These are phyloP conservation scores for Amanita molliuscula DNA, from an alignment of 768 basidiomycete species.

Conservation along the genomic window DNA sequence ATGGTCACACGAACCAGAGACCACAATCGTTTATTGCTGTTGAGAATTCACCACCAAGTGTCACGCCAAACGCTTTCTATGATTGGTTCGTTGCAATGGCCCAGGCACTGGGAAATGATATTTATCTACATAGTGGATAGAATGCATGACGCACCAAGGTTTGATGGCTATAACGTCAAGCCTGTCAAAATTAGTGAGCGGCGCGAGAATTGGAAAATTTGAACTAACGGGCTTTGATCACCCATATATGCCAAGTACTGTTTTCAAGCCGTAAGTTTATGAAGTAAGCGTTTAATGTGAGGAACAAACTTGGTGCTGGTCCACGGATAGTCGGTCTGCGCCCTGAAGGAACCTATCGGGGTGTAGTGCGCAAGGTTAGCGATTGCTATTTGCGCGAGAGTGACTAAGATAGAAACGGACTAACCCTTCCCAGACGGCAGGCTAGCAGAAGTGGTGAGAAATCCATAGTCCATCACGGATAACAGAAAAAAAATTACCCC, in stretches of 20 bases:
- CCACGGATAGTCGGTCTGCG: slow-evolving; percentile 66
- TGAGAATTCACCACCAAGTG: slow-evolving; percentile 76
- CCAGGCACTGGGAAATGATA: slow-evolving; percentile 28
- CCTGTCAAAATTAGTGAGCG: slow-evolving; percentile 15
- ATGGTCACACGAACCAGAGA: slow-evolving; percentile 31
- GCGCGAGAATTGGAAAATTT: slow-evolving; percentile 8
- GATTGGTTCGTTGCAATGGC: slow-evolving; percentile 47
- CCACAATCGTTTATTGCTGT: slow-evolving; percentile 74
- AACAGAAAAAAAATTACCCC: slow-evolving; percentile 29
- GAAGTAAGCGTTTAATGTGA: neutral
- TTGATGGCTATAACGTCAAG: slow-evolving; percentile 28
- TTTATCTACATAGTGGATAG: slow-evolving; percentile 14
- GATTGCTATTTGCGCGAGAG: slow-evolving; percentile 2
- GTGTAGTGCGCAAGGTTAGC: slow-evolving; percentile 3
- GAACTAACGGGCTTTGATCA: slow-evolving; percentile 29
- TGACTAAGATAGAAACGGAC: slow-evolving; percentile 6
- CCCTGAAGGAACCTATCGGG: slow-evolving; percentile 54
- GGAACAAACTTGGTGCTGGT: slow-evolving; percentile 65
- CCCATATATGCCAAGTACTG: slow-evolving; percentile 37
- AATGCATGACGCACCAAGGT: slow-evolving; percentile 28
- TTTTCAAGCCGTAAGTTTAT: slow-evolving; percentile 8
- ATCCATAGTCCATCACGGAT: neutral
- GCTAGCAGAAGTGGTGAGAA: slow-evolving; percentile 15
- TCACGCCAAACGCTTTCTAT: slow-evolving; percentile 66
- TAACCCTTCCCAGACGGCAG: slow-evolving; percentile 35